These are phyloP conservation scores for Cladosporium austrohemisphaericum DNA, from an alignment of 2,329 filamentous ascomycete genomes.

Conservation along the genomic window DNA sequence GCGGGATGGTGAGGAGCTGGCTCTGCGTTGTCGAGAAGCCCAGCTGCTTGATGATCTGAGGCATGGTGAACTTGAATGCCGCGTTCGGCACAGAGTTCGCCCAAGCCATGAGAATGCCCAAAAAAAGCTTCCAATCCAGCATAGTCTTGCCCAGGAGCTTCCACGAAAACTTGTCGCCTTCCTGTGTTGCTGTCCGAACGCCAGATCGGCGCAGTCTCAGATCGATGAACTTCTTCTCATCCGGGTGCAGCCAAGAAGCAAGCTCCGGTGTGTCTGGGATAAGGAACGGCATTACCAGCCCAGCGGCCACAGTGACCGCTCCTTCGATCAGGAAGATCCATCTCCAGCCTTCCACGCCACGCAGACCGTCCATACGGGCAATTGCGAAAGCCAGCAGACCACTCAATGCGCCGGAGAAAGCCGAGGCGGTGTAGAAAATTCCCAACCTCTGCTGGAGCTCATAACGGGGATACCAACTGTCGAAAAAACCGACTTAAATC, in stretches of 20 bases:
- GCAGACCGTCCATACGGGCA: slow-evolving; percentile 36
- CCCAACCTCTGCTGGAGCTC: slow-evolving; percentile 34
- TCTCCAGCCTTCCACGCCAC: slow-evolving; percentile 29
- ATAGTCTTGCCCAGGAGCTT: slow-evolving; percentile 37
- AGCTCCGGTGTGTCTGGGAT: slow-evolving; percentile 49
- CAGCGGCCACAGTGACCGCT: slow-evolving; percentile 31
- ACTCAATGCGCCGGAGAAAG: slow-evolving; percentile 22
- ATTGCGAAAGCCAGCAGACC: slow-evolving; percentile 24
- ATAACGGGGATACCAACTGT: slow-evolving; percentile 26
- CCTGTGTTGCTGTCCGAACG: slow-evolving; percentile 14
- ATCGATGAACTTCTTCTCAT: slow-evolving; percentile 62
- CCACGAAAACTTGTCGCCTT: slow-evolving; percentile 33
- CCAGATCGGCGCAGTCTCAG: slow-evolving; percentile 59
- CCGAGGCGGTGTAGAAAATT: slow-evolving; percentile 21
- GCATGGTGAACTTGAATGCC: slow-evolving; percentile 36
- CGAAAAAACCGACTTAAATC: too few relatives aligned
- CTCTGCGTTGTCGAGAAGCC: slow-evolving; percentile 22
- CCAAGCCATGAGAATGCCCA: slow-evolving; percentile 20
- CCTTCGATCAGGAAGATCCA: slow-evolving; percentile 25
- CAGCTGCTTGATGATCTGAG: slow-evolving; percentile 48
- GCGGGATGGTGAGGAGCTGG: slow-evolving; percentile 28
- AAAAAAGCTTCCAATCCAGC: neutral
- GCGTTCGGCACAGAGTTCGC: slow-evolving; percentile 24
- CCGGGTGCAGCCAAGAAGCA: slow-evolving; percentile 59
- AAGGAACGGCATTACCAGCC: slow-evolving; percentile 49